Conservation (phyloP, 192 early-diverging fungal species). For the Linnemannia schmuckeri region DNA sequence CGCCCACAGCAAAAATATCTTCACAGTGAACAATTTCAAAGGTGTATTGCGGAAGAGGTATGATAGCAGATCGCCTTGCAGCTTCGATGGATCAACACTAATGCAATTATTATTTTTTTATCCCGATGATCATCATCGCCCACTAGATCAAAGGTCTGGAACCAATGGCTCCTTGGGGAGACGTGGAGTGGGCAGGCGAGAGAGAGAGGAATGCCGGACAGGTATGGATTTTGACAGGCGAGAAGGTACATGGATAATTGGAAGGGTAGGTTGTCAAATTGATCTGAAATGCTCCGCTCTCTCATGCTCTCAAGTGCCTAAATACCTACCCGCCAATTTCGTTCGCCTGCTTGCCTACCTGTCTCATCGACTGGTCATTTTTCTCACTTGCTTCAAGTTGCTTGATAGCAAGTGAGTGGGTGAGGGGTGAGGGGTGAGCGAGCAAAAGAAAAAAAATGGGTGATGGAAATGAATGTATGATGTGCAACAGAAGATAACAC, state of each 20-base stretch:
- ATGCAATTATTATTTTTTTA: background rate
- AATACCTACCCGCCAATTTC: background rate
- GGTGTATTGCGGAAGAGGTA: background rate
- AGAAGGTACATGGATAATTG: background rate
- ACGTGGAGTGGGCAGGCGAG: background rate
- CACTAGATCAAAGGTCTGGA: background rate
- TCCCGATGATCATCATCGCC: background rate
- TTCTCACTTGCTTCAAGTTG: background rate
- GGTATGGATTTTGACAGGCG: too few species aligned
- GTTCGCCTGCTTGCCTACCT: background rate
- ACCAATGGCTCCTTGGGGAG: background rate
- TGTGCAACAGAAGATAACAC: too few species aligned
- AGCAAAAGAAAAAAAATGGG: background rate
- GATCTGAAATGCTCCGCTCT: background rate
- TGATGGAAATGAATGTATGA: too few species aligned
- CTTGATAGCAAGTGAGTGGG: background rate
- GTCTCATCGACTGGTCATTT: background rate
- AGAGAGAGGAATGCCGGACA: background rate
- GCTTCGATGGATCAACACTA: background rate
- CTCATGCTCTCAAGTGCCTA: background rate
- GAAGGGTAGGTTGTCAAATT: background rate
- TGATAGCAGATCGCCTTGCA: background rate
- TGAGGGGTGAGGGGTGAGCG: background rate
- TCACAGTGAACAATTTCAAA: background rate
- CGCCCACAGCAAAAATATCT: background rate